These are phyloP conservation scores for Pythium diclinum DNA, from an alignment of 352 stramenopile genomes.

Conservation along the genomic window DNA sequence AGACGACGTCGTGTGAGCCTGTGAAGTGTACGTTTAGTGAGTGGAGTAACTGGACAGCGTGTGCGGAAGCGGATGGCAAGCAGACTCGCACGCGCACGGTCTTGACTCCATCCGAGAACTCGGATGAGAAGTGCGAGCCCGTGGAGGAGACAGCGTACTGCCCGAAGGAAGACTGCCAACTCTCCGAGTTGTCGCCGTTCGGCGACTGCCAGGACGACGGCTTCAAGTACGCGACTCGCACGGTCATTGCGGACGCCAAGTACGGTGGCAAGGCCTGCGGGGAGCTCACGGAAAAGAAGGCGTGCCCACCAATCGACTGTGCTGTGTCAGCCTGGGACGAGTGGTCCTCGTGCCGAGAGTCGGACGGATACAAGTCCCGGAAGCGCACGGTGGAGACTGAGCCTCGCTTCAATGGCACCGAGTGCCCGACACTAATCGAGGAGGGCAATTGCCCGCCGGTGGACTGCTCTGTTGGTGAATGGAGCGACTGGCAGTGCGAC, in stretches of 20 bases:
- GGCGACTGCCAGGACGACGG: conserved; percentile 3
- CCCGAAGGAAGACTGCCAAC: conserved; percentile 3
- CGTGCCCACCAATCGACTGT: conserved; percentile 12
- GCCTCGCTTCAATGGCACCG: conserved; percentile 30
- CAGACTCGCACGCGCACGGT: conserved; percentile 28
- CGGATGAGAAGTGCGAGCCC: conserved; percentile 7
- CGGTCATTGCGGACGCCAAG: background rate
- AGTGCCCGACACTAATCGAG: conserved; percentile 37
- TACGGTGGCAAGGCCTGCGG: conserved; percentile 3
- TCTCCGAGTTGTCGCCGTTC: background rate
- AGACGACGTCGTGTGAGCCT: conserved; percentile 39
- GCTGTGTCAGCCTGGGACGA: background rate
- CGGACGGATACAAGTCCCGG: conserved; percentile 8
- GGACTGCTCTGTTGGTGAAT: conserved; percentile 6
- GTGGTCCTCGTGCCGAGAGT: conserved; percentile 9
- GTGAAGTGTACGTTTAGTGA: conserved; percentile 45
- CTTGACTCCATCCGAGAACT: background rate
- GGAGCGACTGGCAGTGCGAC: conserved; percentile 22
- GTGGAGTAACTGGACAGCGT: conserved; percentile 41
- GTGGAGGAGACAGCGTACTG: conserved; percentile 14
- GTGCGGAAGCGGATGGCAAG: conserved; percentile 35
- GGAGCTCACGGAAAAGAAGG: background rate
- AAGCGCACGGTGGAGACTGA: conserved; percentile 31
- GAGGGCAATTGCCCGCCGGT: conserved; percentile 30
- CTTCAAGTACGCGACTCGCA: background rate